These are phyloP conservation scores for Platanthera zijinensis DNA, from an alignment of 106 monocot species.

Conservation along the genomic window DNA sequence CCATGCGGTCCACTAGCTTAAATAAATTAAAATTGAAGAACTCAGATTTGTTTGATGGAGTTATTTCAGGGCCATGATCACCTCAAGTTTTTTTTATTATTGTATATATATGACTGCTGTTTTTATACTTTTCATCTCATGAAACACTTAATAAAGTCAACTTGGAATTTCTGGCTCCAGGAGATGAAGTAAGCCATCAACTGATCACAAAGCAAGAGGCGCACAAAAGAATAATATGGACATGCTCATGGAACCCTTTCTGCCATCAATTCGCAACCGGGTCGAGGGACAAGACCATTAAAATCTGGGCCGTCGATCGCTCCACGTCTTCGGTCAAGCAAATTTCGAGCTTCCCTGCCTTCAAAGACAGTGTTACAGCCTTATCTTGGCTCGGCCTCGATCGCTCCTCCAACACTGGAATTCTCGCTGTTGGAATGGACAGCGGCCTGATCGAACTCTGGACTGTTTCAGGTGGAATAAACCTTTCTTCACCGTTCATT, in stretches of 20 bases:
- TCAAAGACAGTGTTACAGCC: slow-evolving; percentile 78
- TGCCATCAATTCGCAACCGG: slow-evolving; percentile 85
- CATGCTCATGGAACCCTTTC: slow-evolving; percentile 89
- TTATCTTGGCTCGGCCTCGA: slow-evolving; percentile 61
- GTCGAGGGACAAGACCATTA: slow-evolving; percentile 88
- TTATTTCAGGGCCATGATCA: no score
- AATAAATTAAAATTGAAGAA: no score
- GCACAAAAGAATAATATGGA: slow-evolving; percentile 99
- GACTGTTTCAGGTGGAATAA: slow-evolving; percentile 31
- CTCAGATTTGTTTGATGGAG: no score
- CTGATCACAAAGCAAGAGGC: slow-evolving; percentile 58
- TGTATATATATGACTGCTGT: no score
- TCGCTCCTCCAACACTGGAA: slow-evolving; percentile 27
- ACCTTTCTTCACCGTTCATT: not conserved
- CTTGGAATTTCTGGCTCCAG: slow-evolving; percentile 5
- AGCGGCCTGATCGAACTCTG: slow-evolving; percentile 83
- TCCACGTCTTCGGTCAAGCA: slow-evolving; percentile 42
- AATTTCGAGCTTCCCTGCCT: slow-evolving; percentile 47
- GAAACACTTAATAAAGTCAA: not conserved
- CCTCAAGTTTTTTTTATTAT: no score
- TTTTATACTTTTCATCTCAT: not conserved
- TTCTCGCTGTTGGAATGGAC: slow-evolving; percentile 90
- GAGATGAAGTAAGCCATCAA: slow-evolving; percentile 32
- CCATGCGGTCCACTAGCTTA: no score
- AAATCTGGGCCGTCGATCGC: slow-evolving; percentile 58